Conservation (phyloP, 352 stramenopile species). For the Halophytophthora batemanensis region DNA sequence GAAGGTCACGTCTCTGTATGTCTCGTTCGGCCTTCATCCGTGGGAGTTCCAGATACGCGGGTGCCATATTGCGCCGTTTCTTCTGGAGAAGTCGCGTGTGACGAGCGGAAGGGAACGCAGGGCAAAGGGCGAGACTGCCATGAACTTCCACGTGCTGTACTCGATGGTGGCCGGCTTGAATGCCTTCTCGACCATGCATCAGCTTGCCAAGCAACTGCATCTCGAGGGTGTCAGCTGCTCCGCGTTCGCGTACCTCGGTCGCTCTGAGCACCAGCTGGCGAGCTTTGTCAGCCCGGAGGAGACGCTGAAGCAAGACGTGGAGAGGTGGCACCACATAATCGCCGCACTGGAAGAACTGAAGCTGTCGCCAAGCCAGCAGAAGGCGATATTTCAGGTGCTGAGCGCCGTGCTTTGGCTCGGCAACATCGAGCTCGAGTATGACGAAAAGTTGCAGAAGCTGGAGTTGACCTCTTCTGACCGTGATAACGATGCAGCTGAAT, state of each 20-base stretch:
- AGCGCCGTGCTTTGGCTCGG: conserved; percentile 72
- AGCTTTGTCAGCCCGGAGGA: conserved; percentile 26
- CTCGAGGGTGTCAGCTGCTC: conserved; percentile 34
- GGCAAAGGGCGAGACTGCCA: conserved; percentile 10
- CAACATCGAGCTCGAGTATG: conserved; percentile 52
- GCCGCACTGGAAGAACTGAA: conserved; percentile 42
- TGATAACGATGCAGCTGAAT: conserved; percentile 10
- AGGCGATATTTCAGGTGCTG: conserved; percentile 55
- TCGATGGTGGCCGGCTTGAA: conserved; percentile 60
- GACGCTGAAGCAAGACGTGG: conserved; percentile 53
- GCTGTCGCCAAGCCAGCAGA: conserved; percentile 35
- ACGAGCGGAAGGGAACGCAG: conserved; percentile 22
- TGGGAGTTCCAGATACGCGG: conserved; percentile 54
- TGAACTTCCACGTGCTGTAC: conserved; percentile 81
- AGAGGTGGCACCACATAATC: conserved; percentile 64
- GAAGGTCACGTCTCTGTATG: conserved; percentile 50
- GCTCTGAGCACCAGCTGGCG: conserved; percentile 30
- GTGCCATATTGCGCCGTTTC: conserved; percentile 51
- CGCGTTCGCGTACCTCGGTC: conserved; percentile 51
- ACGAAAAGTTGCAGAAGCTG: conserved; percentile 15
- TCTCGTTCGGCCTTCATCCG: conserved; percentile 45
- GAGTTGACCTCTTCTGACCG: conserved; percentile 19
- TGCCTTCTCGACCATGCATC: conserved; percentile 26
- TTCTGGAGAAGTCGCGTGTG: conserved; percentile 68
- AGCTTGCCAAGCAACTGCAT: conserved; percentile 36